A percentile compares a stretch with the other conserved stretches of the same genome.
Conservation (phyloP, 2,329 filamentous ascomycete genomes). For the Nannizziopsis arthrosporioides region DNA sequence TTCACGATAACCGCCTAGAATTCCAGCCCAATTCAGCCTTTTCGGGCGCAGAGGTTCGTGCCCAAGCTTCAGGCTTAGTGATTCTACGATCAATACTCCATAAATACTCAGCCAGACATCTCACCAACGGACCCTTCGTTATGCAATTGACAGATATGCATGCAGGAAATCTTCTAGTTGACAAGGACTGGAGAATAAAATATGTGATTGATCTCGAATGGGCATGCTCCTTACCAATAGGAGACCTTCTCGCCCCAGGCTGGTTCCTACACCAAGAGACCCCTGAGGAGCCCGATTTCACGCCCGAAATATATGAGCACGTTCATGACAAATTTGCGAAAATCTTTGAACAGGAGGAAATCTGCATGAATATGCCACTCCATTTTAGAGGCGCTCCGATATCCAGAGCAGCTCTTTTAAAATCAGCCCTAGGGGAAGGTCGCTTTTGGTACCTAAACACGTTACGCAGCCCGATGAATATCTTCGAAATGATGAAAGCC, state of each 20-base stretch:
- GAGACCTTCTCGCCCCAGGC: slow-evolving; percentile 19
- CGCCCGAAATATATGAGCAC: not conserved
- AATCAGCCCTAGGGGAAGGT: slow-evolving; percentile 1
- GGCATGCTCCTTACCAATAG: slow-evolving; percentile 23
- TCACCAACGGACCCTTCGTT: slow-evolving; percentile 26
- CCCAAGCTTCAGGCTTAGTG: slow-evolving; percentile 16
- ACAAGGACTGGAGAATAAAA: slow-evolving; percentile 27
- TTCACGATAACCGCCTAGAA: slow-evolving; percentile 19
- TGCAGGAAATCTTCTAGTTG: slow-evolving; percentile 13
- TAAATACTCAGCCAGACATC: slow-evolving; percentile 22
- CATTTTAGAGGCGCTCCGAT: not conserved
- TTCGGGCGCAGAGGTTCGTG: slow-evolving; percentile 3
- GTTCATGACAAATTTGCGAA: slow-evolving; percentile 10
- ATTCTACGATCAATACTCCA: slow-evolving; percentile 21
- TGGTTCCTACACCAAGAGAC: slow-evolving; percentile 15
- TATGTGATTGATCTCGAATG: slow-evolving; percentile 29
- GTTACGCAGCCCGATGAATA: slow-evolving; percentile 7
- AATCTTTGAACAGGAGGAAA: slow-evolving; percentile 9
- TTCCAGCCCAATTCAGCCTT: slow-evolving; percentile 18
- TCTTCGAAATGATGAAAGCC: slow-evolving; percentile 9
- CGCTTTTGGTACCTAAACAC: slow-evolving; percentile 12
- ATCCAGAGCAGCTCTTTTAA: not conserved
- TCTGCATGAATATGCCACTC: not conserved
- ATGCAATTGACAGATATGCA: slow-evolving; percentile 31
- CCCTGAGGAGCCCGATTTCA: not conserved